Base-by-base conservation (phyloP, 306 rosid genomes). In the Biancaea sappan region DNA sequence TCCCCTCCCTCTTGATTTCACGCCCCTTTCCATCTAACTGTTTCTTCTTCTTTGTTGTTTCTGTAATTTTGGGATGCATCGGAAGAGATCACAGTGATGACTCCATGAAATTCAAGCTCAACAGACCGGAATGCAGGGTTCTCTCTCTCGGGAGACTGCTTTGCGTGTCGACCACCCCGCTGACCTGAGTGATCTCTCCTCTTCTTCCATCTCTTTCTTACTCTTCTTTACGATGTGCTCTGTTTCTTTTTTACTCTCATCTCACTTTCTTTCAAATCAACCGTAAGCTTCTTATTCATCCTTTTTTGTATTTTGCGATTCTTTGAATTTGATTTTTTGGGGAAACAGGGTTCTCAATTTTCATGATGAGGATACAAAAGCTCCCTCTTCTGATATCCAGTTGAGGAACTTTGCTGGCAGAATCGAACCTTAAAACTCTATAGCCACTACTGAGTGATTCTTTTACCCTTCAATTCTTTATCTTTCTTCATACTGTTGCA, bases 121-220 rank as follows among this genome's bases (percentile, higher is more conserved):
- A 93, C 97, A 93, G 97, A 90, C 97, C 98, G 96, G 89, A 93
- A 66, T 86, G 90, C 91, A 83, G 86, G 81, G 74, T 75, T 84
- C 82, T 84, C 89, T 82, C 87, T 68, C 57, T 67, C 0, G 69
- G 5, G 81, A 61, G 87, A 69, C 41, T 12, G 24, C 74, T 43
- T 87, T 90, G 91, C 89, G 87, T 90, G 95, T 93, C 91, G 96
- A 90, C 11, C 0, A 90, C 78, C 96, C 92, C 94, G 94, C 91
- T 88, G 91, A 85, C 50, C 89, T 88, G 92, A 90, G 96, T 84
- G 80, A 76, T 88, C 88, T 88, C 75, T 29, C 61, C 4, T 44
- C 19, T 13, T 14, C 2, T 44, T 14, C 11, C 47, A 4, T 37
- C 8, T 2, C 47, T 41, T 41, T 41, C 37, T 8, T 34, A 4